Conservation (phyloP, 2,329 filamentous ascomycete genomes). For the Dothistroma pini region DNA sequence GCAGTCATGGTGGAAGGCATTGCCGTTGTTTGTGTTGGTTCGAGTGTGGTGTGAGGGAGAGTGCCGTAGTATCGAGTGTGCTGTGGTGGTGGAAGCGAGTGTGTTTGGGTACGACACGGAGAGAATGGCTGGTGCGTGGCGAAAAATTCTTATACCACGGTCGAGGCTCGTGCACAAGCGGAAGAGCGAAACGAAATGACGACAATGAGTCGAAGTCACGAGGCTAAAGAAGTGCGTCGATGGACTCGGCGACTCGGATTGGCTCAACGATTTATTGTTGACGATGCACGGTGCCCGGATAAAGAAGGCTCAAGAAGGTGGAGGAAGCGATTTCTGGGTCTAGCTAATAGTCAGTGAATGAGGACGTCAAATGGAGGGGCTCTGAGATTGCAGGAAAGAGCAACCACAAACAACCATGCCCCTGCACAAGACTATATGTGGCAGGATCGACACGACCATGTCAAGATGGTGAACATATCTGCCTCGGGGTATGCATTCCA, state of each 20-base stretch:
- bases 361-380: background rate
- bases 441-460: no score
- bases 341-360: background rate
- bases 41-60: background rate
- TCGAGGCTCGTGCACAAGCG: background rate
- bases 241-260: background rate
- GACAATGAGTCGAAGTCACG: background rate
- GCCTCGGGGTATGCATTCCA: no score
- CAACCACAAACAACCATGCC: no score
- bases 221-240: background rate
- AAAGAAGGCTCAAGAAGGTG: background rate
- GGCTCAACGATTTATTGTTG: background rate
- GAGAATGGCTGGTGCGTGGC: background rate
- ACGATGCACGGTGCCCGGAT: background rate
- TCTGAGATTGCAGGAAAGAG: no score
- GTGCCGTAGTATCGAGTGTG: background rate
- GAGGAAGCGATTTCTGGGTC: background rate
- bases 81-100: background rate
- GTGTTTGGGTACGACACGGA: background rate
- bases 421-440: no score
- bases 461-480: no score
- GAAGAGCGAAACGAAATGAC: background rate
- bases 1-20: background rate
- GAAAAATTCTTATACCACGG: background rate
- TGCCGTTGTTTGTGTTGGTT: background rate